Percentiles rank a stretch among this genome's conserved stretches.
These are phyloP conservation scores for Marchantia polymorpha DNA, from an alignment of 225 moss, liverwort and hornwort genomes.

Conservation along the genomic window DNA sequence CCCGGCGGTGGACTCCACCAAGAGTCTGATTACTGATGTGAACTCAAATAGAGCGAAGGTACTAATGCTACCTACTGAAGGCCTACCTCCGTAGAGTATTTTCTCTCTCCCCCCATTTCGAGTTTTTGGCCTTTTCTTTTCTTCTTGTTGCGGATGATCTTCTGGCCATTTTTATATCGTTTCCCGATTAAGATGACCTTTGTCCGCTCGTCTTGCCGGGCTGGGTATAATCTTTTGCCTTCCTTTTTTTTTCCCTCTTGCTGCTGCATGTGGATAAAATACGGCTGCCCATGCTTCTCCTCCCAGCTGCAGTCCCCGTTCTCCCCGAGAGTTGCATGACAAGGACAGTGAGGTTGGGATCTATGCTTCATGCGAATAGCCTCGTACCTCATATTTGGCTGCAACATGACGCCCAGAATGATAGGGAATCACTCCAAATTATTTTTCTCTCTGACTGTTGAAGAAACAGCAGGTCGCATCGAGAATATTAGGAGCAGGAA, in stretches of 20 bases:
- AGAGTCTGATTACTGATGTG: background rate
- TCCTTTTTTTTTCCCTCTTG: background rate
- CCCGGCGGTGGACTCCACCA: constrained; percentile 1
- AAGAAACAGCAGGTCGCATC: too few relatives aligned
- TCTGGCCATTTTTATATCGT: background rate
- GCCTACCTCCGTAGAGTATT: background rate
- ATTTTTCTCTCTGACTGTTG: too few relatives aligned
- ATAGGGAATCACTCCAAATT: too few relatives aligned
- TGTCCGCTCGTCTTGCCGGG: background rate
- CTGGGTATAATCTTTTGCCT: background rate
- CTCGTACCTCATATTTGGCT: background rate
- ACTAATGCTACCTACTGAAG: background rate
- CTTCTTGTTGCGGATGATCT: too few relatives aligned
- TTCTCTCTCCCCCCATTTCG: background rate
- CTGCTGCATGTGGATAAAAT: constrained; percentile 5
- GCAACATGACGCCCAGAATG: background rate
- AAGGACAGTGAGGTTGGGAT: background rate
- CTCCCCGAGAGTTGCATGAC: background rate
- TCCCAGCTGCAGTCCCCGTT: too few relatives aligned
- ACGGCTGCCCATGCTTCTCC: background rate
- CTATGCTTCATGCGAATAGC: background rate
- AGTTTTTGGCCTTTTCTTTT: too few relatives aligned
- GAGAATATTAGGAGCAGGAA: too few relatives aligned
- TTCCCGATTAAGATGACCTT: background rate
- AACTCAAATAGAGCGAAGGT: background rate